Percentiles rank a stretch among this genome's conserved stretches.
Evolutionary conservation across 192 early-diverging fungal species (phyloP).

Genomic region (Chytriomyces hyalinus): DNA sequence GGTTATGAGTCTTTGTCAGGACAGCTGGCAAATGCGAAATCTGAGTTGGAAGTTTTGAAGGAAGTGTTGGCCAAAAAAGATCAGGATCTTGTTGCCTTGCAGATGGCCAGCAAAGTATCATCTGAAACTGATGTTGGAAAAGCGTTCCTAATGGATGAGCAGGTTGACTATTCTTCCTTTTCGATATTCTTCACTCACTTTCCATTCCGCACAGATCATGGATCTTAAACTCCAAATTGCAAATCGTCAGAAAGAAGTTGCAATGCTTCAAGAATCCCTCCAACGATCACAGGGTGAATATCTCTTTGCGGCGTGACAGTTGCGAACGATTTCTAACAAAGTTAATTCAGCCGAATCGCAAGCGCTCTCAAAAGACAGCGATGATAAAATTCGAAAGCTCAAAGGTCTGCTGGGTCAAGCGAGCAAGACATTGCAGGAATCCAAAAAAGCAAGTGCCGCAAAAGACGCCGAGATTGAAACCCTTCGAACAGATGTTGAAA

Average conservation of each 20-base stretch:
- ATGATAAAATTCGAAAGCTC: constrained; percentile 33
- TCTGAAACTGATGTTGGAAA: neutral
- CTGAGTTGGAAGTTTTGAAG: neutral
- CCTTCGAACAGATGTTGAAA: constrained; percentile 19
- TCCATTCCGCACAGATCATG: neutral
- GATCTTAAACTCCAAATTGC: constrained; percentile 35
- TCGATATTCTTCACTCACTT: neutral
- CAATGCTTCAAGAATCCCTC: neutral
- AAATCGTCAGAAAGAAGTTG: constrained; percentile 19
- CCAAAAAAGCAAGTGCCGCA: constrained; percentile 20
- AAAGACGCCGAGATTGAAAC: constrained; percentile 30
- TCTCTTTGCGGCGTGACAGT: neutral
- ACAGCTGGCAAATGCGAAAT: constrained; percentile 1
- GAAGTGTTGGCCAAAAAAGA: constrained; percentile 26
- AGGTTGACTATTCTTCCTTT: neutral
- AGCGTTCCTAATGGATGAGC: constrained; percentile 30
- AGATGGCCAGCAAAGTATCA: neutral
- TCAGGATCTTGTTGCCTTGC: constrained; percentile 6
- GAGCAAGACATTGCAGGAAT: constrained; percentile 37
- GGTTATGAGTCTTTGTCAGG: neutral
- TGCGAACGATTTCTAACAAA: neutral
- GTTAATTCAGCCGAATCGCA: constrained; percentile 10
- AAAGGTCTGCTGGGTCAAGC: constrained; percentile 38
- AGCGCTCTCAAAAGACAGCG: constrained; percentile 16
- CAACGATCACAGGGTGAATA: constrained; percentile 12